Percentiles rank a stretch among this genome's conserved stretches.
Conservation (phyloP, 225 moss, liverwort and hornwort genomes). For the Marchantia paleacea region DNA sequence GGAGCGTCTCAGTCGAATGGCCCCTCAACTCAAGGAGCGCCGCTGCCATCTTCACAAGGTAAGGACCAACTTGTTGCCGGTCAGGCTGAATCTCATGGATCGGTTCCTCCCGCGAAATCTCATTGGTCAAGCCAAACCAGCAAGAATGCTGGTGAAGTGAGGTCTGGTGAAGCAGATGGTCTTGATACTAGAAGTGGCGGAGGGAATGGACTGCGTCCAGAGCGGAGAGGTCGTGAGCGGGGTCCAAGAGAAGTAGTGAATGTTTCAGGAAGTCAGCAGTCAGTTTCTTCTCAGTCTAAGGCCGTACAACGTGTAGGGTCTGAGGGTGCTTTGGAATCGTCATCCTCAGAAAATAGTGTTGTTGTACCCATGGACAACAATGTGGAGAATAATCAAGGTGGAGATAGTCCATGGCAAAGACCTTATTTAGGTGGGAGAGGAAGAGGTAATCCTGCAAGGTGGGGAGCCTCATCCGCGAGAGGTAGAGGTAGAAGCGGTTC, state of each 20-base stretch:
- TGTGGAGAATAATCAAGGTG: constrained; percentile 44
- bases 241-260: constrained; percentile 47
- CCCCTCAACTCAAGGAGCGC: neutral
- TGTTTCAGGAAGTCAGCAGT: constrained; percentile 11
- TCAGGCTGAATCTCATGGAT: constrained; percentile 36
- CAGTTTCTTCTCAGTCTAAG: constrained; percentile 46
- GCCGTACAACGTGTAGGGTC: constrained; percentile 50
- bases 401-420: constrained; percentile 53
- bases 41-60: constrained; percentile 11
- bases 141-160: constrained; percentile 36
- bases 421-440: constrained; percentile 55
- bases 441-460: constrained; percentile 53
- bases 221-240: constrained; percentile 67
- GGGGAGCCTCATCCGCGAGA: constrained; percentile 51
- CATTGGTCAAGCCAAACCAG: constrained; percentile 51
- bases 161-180: constrained; percentile 44
- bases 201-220: constrained; percentile 51
- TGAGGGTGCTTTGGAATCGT: constrained; percentile 41
- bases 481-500: constrained; percentile 52
- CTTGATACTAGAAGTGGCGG: constrained; percentile 45
- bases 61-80: constrained; percentile 13
- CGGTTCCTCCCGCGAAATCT: constrained; percentile 46
- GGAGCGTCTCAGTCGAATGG: constrained; percentile 27
- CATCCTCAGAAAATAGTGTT: constrained; percentile 35
- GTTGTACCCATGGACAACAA: constrained; percentile 23